Conservation (phyloP, 352 stramenopile species). For the Globisporangium recalcitrans region DNA sequence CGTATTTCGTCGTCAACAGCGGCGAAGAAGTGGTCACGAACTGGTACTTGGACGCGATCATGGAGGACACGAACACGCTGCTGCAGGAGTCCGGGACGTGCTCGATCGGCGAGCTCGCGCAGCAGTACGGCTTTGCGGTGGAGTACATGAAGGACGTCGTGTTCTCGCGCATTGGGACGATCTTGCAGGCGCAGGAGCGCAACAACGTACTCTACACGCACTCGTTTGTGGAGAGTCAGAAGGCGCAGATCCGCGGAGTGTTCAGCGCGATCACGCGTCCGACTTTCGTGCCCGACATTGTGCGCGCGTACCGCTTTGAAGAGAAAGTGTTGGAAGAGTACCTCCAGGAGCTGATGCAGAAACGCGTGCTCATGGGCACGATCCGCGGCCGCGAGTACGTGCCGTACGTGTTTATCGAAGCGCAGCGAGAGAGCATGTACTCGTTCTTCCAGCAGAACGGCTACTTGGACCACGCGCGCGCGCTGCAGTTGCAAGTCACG, state of each 20-base stretch:
- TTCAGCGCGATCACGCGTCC: conserved; percentile 61
- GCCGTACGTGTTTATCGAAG: conserved; percentile 68
- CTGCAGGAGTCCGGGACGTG: conserved; percentile 68
- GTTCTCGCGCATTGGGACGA: conserved; percentile 41
- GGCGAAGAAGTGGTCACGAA: conserved; percentile 77
- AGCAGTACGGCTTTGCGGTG: conserved; percentile 79
- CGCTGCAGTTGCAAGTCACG: conserved; percentile 52
- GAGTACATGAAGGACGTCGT: conserved; percentile 83
- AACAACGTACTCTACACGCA: conserved; percentile 75
- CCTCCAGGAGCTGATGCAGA: conserved; percentile 49
- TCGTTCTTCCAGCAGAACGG: conserved; percentile 86
- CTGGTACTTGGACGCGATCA: conserved; percentile 82
- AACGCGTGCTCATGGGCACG: conserved; percentile 50
- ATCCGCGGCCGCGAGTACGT: conserved; percentile 74
- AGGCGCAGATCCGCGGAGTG: conserved; percentile 56
- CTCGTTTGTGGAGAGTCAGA: conserved; percentile 63
- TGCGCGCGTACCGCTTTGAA: conserved; percentile 50
- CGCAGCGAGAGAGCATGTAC: conserved; percentile 69
- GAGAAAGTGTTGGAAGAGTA: conserved; percentile 59
- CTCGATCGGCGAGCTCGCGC: conserved; percentile 63
- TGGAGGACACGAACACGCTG: conserved; percentile 72
- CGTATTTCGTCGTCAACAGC: conserved; percentile 60
- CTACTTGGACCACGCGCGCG: conserved; percentile 60
- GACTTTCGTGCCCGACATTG: conserved; percentile 66
- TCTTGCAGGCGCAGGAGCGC: conserved; percentile 57